Evolutionary conservation across 73 alveolate genomes (phyloP).

Genomic region (Paramecium pentaurelia): DNA sequence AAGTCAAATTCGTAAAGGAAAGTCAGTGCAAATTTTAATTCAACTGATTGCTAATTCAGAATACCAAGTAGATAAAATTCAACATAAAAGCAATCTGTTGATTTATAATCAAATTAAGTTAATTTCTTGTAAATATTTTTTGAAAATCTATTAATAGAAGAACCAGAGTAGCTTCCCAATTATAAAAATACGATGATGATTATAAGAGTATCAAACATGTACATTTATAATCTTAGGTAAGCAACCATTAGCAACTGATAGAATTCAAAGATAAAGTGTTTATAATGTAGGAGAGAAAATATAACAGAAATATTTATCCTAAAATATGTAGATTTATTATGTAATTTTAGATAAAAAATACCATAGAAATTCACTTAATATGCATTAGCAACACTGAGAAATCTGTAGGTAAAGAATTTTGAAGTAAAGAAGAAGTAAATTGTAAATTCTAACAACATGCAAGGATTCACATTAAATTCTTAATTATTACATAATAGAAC

Average conservation of each 20-base stretch:
- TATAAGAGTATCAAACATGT: neutral
- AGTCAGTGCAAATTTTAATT: slow-evolving; percentile 32
- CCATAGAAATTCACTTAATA: neutral
- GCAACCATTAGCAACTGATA: neutral
- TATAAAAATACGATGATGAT: neutral
- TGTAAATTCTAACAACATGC: neutral
- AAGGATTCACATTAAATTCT: neutral
- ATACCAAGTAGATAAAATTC: slow-evolving; percentile 39
- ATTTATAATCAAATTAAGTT: neutral
- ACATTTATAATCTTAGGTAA: neutral
- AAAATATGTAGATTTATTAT: neutral
- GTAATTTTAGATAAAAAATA: neutral
- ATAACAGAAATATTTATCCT: neutral
- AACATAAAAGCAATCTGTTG: neutral
- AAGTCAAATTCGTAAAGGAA: neutral
- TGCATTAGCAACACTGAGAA: slow-evolving; percentile 19
- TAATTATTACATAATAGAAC: slow-evolving; percentile 12
- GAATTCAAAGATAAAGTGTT: neutral
- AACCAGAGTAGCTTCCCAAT: slow-evolving; percentile 16
- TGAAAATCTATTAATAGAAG: neutral
- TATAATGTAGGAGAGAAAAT: neutral
- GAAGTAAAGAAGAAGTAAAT: neutral
- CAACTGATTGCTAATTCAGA: neutral
- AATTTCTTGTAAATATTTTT: slow-evolving; percentile 13
- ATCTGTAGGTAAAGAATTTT: neutral